Evolutionary conservation across 2,329 filamentous ascomycete genomes (phyloP), one percentile per base, ranked within the genome.

Genomic region (Fusarium tricinctum): DNA sequence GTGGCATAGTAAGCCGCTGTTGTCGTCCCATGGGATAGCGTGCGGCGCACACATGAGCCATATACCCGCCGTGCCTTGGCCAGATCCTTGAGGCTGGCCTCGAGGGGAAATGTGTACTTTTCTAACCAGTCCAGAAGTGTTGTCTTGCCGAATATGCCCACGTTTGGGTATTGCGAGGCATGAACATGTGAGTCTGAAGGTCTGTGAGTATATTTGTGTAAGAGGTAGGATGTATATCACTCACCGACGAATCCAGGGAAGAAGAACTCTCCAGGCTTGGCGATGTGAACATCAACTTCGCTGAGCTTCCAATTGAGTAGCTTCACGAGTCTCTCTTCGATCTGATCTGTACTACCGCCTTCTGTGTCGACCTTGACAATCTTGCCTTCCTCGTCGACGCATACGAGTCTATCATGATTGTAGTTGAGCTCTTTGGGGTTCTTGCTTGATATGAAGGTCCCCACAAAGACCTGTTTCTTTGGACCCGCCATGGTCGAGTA

Each of bases 1-100:
- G 96, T 98, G 60, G 95, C 95, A 78, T 92, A 98, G 84, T 98
- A 98, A n/a, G 93, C 88, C 8, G 94, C 94, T 13, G 92, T 96
- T 1, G 96, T 99, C 12, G 96, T 99, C 66, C 96, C 96, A 76
- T 97, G 89, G 22, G 92, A 87, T 13, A 99, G 87, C 0, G 94
- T 97, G 46, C 92, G 89, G 30, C 88, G 84, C 67, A 99, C 88
- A 68, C 92, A 91, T 59, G 91, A 90, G 23, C 86, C 85, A 81
- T 98, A 99, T 65, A 97, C 89, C 35, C 82, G 84, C 15, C 83
- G 83, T 1, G 94, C 93, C 74, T 87, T 89, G 56, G 80, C 68
- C 7, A 89, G 81, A 66, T 88, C 84, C 8, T 84, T 81, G 62
- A 97, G 88, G 12, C 91, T 94, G 1, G 90, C 84, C 80, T 99